phyloP scores from a whole-genome alignment of 2,329 filamentous ascomycete species.

The Penicillium palitans region DNA sequence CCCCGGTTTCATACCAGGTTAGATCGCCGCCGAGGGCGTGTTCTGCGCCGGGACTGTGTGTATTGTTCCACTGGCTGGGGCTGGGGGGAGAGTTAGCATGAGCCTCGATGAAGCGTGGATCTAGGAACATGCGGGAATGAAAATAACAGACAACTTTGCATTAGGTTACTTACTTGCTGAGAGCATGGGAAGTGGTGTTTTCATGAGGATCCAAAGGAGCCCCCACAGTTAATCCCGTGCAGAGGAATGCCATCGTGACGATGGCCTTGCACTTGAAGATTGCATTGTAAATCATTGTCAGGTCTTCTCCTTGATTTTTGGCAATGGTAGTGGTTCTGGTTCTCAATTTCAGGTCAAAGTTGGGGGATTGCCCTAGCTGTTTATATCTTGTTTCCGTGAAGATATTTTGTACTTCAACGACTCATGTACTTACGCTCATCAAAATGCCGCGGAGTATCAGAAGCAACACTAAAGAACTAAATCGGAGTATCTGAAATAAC shows the following conservation, averaged over 20 bases:
- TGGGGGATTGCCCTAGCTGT: neutral
- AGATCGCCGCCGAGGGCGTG: slow-evolving; percentile 61
- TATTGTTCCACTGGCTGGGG: neutral
- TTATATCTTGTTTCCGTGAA: neutral
- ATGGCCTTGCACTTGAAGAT: neutral
- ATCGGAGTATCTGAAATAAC: neutral
- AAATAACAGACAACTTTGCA: neutral
- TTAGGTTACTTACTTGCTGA: neutral
- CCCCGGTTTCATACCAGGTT: slow-evolving; percentile 66
- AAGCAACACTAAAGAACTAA: neutral
- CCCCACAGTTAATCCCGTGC: neutral
- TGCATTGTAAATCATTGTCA: neutral
- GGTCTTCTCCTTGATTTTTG: too few relatives aligned
- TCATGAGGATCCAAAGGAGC: neutral
- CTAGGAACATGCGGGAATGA: neutral
- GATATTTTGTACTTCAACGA: too few relatives aligned
- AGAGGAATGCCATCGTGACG: neutral
- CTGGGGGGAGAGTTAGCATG: neutral
- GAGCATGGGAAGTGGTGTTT: too few relatives aligned
- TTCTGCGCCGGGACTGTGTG: slow-evolving; percentile 40
- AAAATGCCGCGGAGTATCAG: neutral
- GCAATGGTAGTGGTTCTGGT: neutral
- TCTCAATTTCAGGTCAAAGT: neutral
- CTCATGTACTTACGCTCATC: too few relatives aligned
- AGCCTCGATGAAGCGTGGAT: neutral